phyloP scores from a whole-genome alignment of 768 basidiomycete genomes.

The Russula sp. region DNA sequence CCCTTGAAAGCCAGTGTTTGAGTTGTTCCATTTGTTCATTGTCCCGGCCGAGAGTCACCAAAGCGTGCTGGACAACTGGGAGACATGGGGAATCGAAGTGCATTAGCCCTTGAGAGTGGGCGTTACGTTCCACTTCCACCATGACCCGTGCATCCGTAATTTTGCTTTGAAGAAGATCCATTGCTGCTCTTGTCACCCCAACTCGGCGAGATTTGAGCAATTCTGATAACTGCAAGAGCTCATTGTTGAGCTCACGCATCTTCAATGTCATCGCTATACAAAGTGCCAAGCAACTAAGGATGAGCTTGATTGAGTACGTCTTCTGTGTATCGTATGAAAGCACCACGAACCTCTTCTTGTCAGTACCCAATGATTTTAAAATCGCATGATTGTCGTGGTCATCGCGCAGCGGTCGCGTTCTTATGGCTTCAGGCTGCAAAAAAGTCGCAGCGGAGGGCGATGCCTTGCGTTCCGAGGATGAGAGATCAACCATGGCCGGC shows the following conservation, averaged over 20 bases:
- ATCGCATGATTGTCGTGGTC: not conserved
- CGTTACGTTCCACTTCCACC: not conserved
- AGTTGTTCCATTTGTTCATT: not conserved
- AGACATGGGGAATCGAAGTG: not conserved
- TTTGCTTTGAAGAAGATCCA: constrained; percentile 1
- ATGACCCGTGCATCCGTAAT: not conserved
- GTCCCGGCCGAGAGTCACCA: not conserved
- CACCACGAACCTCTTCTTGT: constrained; percentile 1
- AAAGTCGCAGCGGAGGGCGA: not conserved
- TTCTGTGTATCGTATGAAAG: not conserved
- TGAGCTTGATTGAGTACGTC: not conserved
- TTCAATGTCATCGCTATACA: not conserved
- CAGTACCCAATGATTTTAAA: not conserved
- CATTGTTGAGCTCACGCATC: constrained; percentile 1
- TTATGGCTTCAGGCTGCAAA: not conserved
- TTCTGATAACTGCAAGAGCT: not conserved
- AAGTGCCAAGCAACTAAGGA: not conserved
- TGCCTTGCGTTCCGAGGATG: not conserved
- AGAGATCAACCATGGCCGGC: not conserved
- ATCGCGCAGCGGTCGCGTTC: not conserved
- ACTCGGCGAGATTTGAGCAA: constrained; percentile 9
- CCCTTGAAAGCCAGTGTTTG: constrained; percentile 5
- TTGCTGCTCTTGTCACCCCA: constrained; percentile 1
- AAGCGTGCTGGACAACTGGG: not conserved
- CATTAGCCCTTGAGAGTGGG: not conserved